A percentile compares a stretch with the other conserved stretches of the same genome.
Conservation (phyloP, 306 rosid species). For the Corylus heterophylla region DNA sequence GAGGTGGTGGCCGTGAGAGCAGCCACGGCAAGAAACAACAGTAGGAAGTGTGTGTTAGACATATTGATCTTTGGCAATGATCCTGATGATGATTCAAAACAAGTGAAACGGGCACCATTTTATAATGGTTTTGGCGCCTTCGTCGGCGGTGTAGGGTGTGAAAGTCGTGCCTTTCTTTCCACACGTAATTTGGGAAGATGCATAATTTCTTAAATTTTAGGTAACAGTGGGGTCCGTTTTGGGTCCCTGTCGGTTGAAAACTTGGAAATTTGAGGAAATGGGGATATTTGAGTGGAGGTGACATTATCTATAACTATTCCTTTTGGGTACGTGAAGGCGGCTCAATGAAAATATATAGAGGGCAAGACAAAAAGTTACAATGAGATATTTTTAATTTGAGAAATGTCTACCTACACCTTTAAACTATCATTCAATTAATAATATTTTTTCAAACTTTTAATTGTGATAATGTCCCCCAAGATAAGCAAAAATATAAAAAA, state of each 20-base stretch:
- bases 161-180: background rate
- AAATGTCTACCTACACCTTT: accelerated
- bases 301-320: too few relatives aligned
- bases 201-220: background rate
- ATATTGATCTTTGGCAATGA: background rate
- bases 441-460: too few relatives aligned
- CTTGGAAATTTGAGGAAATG: background rate
- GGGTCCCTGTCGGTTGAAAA: background rate
- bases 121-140: background rate
- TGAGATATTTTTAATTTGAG: background rate
- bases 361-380: too few relatives aligned
- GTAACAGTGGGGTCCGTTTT: background rate
- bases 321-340: background rate
- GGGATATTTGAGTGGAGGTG: background rate
- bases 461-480: too few relatives aligned
- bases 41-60: background rate
- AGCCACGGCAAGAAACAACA: background rate
- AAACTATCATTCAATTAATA: too few relatives aligned
- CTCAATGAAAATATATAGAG: too few relatives aligned
- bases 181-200: background rate
- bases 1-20: background rate
- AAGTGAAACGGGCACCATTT: background rate
- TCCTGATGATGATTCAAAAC: background rate
- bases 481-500: too few relatives aligned
- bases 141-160: background rate